phyloP scores from a whole-genome alignment of 2,329 filamentous ascomycete species.

The Thielaviopsis populi region DNA sequence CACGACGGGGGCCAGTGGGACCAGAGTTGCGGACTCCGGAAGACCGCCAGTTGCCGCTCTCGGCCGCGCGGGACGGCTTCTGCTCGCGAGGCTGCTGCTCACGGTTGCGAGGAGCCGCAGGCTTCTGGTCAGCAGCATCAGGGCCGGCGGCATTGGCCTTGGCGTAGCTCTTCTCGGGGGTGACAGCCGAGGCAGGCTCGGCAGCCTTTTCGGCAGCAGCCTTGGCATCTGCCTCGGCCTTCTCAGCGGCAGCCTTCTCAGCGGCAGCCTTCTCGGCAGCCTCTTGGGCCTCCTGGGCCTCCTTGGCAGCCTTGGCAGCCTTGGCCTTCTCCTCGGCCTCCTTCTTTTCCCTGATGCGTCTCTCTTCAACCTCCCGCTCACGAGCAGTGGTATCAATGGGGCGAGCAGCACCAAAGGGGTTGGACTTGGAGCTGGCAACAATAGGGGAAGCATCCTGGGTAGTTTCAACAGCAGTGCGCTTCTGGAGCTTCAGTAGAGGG shows the following conservation, averaged over 20 bases:
- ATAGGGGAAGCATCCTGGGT: constrained; percentile 35
- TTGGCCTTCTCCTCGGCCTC: constrained; percentile 82
- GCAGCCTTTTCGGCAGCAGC: constrained; percentile 23
- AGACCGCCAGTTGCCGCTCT: constrained; percentile 47
- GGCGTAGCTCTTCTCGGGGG: constrained; percentile 29
- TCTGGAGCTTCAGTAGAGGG: constrained; percentile 74
- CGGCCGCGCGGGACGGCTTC: constrained; percentile 38
- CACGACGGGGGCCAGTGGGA: constrained; percentile 31
- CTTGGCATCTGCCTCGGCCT: constrained; percentile 24
- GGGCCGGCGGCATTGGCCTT: not conserved
- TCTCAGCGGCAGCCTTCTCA: constrained; percentile 23
- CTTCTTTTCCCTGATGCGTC: constrained; percentile 54
- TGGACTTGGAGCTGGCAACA: constrained; percentile 62
- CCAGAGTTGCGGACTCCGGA: constrained; percentile 28
- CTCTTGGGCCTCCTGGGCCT: constrained; percentile 41
- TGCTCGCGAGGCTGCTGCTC: constrained; percentile 32
- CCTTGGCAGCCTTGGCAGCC: constrained; percentile 67
- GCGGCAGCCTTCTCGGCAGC: constrained; percentile 26
- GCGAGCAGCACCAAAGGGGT: constrained; percentile 81
- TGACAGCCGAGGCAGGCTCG: constrained; percentile 22
- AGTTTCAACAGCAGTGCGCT: constrained; percentile 76
- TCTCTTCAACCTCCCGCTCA: constrained; percentile 84
- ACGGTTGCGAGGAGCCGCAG: constrained; percentile 17
- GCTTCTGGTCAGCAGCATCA: not conserved
- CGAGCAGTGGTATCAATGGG: constrained; percentile 86